Conservation (phyloP, 129 eudicot species). For the Tagetes erecta region DNA sequence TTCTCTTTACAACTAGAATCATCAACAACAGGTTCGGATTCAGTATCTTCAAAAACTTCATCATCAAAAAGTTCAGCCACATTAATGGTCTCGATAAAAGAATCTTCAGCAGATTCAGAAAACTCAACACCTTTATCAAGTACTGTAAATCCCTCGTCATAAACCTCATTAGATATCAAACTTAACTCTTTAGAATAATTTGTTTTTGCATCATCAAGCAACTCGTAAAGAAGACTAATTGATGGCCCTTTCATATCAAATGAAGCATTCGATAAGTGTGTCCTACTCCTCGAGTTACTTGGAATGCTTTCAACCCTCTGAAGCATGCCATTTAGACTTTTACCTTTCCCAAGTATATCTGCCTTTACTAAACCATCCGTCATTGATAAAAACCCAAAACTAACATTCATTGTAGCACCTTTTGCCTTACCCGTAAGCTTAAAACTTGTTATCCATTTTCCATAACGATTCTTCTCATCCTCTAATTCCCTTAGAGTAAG, state of each 20-base stretch:
- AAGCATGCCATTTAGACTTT: conserved; percentile 37
- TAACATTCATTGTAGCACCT: conserved; percentile 68
- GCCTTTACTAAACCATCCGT: conserved; percentile 36
- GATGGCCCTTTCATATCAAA: conserved; percentile 42
- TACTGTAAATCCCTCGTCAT: conserved; percentile 40
- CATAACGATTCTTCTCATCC: conserved; percentile 54
- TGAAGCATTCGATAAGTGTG: conserved; percentile 37
- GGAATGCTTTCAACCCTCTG: conserved; percentile 48
- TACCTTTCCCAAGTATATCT: conserved; percentile 30
- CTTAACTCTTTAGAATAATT: conserved; percentile 27
- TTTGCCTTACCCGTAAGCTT: conserved; percentile 70
- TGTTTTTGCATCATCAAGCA: conserved; percentile 52
- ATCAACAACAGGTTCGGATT: conserved; percentile 10
- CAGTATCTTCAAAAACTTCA: conserved; percentile 27
- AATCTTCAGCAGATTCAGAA: conserved; percentile 26
- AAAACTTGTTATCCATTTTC: conserved; percentile 67
- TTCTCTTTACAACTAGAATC: conserved; percentile 21
- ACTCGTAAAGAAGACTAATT: conserved; percentile 48
- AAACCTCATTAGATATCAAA: conserved; percentile 25
- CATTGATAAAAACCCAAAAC: conserved; percentile 56
- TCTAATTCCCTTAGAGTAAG: conserved; percentile 53
- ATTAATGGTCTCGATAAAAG: conserved; percentile 53
- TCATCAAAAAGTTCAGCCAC: conserved; percentile 53
- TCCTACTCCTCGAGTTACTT: conserved; percentile 28
- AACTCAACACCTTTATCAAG: conserved; percentile 51